Conservation (phyloP, 768 basidiomycete genomes). For the Suillus occidentalis region DNA sequence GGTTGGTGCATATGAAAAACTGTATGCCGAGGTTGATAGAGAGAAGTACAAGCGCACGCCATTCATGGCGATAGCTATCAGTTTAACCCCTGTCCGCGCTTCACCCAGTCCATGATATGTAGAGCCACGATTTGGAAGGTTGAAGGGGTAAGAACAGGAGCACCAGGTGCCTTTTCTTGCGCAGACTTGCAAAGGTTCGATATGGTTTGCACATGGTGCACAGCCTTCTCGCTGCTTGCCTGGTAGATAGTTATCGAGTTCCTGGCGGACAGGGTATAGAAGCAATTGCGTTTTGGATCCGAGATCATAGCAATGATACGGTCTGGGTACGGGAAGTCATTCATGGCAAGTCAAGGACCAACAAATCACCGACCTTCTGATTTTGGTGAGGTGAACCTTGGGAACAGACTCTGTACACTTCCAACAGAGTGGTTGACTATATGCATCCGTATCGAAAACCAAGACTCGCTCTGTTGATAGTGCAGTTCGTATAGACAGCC, state of each 20-base stretch:
- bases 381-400: slow-evolving; percentile 63
- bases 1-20: slow-evolving; percentile 47
- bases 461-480: slow-evolving; percentile 87
- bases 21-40: slow-evolving; percentile 46
- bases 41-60: slow-evolving; percentile 86
- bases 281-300: slow-evolving; percentile 66
- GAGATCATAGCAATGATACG: slow-evolving; percentile 67
- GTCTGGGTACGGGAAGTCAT: slow-evolving; percentile 43
- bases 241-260: slow-evolving; percentile 67
- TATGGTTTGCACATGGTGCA: slow-evolving; percentile 73
- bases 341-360: slow-evolving; percentile 3
- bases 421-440: slow-evolving; percentile 87
- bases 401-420: slow-evolving; percentile 75
- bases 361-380: slow-evolving; percentile 56
- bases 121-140: slow-evolving; percentile 69
- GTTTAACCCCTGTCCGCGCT: slow-evolving; percentile 67
- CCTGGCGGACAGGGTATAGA: slow-evolving; percentile 75
- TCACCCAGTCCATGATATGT: slow-evolving; percentile 67
- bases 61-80: slow-evolving; percentile 79
- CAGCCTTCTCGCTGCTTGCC: slow-evolving; percentile 58
- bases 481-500: slow-evolving; percentile 90
- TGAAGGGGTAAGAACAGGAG: slow-evolving; percentile 67
- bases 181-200: slow-evolving; percentile 72
- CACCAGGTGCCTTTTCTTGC: slow-evolving; percentile 79
- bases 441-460: slow-evolving; percentile 86